phyloP scores from a whole-genome alignment of 768 basidiomycete genomes.

The Suillus cothurnatus region DNA sequence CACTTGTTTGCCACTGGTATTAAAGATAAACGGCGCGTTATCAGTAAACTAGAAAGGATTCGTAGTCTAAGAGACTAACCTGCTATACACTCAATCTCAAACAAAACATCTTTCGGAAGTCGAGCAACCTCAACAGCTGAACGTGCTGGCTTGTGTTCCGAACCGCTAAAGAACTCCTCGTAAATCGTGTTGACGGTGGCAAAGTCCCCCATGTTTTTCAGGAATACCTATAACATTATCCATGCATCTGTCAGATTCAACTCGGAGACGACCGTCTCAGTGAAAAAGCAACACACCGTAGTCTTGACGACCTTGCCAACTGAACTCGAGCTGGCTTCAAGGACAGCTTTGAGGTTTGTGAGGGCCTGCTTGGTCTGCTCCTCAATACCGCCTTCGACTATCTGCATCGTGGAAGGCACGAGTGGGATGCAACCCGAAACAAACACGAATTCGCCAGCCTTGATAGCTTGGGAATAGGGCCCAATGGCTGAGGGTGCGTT shows the following conservation, averaged over 20 bases:
- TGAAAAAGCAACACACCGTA: constrained; percentile 56
- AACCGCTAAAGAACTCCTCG: constrained; percentile 71
- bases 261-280: background rate
- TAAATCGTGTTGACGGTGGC: constrained; percentile 80
- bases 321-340: constrained; percentile 81
- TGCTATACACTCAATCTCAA: constrained; percentile 91
- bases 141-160: constrained; percentile 85
- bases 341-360: constrained; percentile 80
- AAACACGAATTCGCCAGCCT: constrained; percentile 83
- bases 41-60: background rate
- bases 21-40: background rate
- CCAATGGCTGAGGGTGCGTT: constrained; percentile 75
- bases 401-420: constrained; percentile 66
- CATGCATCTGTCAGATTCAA: background rate
- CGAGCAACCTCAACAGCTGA: constrained; percentile 89
- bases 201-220: constrained; percentile 94
- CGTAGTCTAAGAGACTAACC: constrained; percentile 41
- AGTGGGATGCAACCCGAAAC: constrained; percentile 88
- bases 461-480: constrained; percentile 88
- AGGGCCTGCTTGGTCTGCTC: constrained; percentile 83
- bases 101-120: constrained; percentile 87
- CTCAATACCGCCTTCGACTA: constrained; percentile 76
- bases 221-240: constrained; percentile 68
- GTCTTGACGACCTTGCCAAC: constrained; percentile 87
- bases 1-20: background rate